Evolutionary conservation across 192 early-diverging fungal species (phyloP), one percentile per base, ranked within the genome.

Genomic region (Mortierella alpina): DNA sequence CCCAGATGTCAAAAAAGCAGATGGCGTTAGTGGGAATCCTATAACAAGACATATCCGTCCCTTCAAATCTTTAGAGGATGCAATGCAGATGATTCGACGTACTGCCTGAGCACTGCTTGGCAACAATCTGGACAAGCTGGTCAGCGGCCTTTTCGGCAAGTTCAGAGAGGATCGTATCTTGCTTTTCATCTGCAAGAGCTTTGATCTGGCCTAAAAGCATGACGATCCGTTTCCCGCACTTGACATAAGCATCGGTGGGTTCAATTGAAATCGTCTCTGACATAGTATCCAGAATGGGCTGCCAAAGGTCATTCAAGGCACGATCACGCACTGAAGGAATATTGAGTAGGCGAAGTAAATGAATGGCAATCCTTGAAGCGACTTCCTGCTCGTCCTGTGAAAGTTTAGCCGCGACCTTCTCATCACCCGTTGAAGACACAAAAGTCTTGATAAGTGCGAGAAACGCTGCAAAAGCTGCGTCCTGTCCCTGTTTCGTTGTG

Each of bases 281-380:
- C 68, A 80, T 80, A 1, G 57, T 22, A 6, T 72, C 66, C 8
- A 66, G 52, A 18, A 55, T 66, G 2, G 77, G 77, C 47, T 54
- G 39, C 77, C 77, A 80, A 42, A 80, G 47, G 12, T 72, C 48
- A 6, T 42, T 17, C 18, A 53, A 31, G 4, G 77, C 54, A 13
- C 70, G 77, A n/a, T 80, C 77, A 6, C 66, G 65, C 47, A 72
- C 70, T 12, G 77, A 80, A 7, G 77, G 70, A 31, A 72, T 80
- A 39, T 52, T 80, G 20, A 80, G 68, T 9, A 72, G 42, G 10
- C 60, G 77, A 39, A 72, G 58, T 13, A 80, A 50, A 47, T 80
- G 77, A 14, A 48, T 41, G 12, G 50, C 18, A 6, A 80, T 80
- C 55, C 72, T 80, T 23, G 58, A 63, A 15, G 70, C 77, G 31